These are phyloP conservation scores for Vicia faba DNA, from an alignment of 306 rosid species.

Conservation along the genomic window DNA sequence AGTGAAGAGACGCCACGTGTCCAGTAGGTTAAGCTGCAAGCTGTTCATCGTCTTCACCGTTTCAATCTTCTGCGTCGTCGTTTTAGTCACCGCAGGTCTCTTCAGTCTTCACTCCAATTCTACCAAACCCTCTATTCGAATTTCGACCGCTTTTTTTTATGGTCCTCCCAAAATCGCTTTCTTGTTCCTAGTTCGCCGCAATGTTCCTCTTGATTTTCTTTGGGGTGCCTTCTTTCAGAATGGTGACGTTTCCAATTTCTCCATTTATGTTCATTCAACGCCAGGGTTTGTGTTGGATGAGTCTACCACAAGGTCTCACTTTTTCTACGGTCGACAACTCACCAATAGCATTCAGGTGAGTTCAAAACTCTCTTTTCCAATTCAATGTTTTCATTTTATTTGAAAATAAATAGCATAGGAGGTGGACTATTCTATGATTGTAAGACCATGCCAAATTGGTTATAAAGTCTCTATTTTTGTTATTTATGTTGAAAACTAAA, in stretches of 20 bases:
- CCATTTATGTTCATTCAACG: constrained; percentile 60
- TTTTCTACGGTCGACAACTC: constrained; percentile 53
- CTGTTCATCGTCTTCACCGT: constrained; percentile 51
- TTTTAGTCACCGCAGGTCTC: constrained; percentile 40
- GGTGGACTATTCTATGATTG: background rate
- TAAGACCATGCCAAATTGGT: background rate
- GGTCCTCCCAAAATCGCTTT: constrained; percentile 89
- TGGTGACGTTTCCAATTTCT: constrained; percentile 55
- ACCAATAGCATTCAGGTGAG: constrained; percentile 54
- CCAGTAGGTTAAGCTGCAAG: constrained; percentile 54
- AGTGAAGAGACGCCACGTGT: constrained; percentile 60
- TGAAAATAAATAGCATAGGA: too few relatives aligned
- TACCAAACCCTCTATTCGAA: constrained; percentile 34
- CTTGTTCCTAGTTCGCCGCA: constrained; percentile 76
- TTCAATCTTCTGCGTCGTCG: constrained; percentile 58
- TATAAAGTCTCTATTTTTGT: background rate
- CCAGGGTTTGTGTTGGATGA: constrained; percentile 57
- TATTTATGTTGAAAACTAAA: background rate
- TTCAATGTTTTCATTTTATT: background rate
- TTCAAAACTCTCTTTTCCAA: background rate
- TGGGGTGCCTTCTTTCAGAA: constrained; percentile 86
- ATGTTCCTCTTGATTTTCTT: constrained; percentile 88
- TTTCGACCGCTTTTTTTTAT: constrained; percentile 38
- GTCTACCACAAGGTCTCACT: constrained; percentile 48
- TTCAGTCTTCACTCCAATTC: constrained; percentile 48